A percentile compares a stretch with the other conserved stretches of the same genome.
Conservation (phyloP, 2,329 filamentous ascomycete species). For the Phialophora verrucosa region DNA sequence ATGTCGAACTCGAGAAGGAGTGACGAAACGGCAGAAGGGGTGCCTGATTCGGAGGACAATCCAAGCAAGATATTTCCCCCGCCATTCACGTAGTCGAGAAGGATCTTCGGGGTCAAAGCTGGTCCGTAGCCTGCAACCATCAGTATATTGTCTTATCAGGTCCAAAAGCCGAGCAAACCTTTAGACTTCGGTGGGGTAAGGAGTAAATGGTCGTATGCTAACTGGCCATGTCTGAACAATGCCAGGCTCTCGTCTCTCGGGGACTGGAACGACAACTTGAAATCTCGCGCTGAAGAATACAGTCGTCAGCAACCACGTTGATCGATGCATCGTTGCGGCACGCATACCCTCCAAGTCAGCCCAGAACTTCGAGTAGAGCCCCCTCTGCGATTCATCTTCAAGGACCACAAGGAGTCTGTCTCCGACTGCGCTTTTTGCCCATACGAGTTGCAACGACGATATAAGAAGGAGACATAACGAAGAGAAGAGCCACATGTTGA, state of each 20-base stretch:
- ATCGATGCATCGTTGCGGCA: not conserved
- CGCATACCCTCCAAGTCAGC: constrained; percentile 54
- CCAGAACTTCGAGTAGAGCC: constrained; percentile 78
- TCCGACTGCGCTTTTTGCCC: constrained; percentile 79
- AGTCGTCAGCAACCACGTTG: constrained; percentile 22
- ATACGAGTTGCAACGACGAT: constrained; percentile 68
- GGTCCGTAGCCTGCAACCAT: constrained; percentile 74
- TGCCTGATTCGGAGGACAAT: constrained; percentile 73
- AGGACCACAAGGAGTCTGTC: constrained; percentile 82
- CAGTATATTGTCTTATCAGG: constrained; percentile 12
- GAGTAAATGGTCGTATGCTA: constrained; percentile 87
- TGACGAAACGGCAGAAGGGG: constrained; percentile 74
- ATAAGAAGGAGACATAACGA: constrained; percentile 62
- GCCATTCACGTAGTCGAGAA: constrained; percentile 90
- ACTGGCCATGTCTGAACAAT: constrained; percentile 85
- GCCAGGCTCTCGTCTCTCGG: constrained; percentile 78
- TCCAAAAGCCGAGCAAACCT: constrained; percentile 58
- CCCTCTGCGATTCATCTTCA: constrained; percentile 81
- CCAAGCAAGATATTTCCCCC: constrained; percentile 90
- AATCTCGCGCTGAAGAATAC: constrained; percentile 72
- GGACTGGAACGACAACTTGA: constrained; percentile 78
- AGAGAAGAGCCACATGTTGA: constrained; percentile 75
- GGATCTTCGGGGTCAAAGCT: constrained; percentile 79
- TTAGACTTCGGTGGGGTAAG: constrained; percentile 90
- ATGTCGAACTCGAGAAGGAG: constrained; percentile 89